Conservation (phyloP, 805 yeast species). For the Hanseniaspora valbyensis region DNA sequence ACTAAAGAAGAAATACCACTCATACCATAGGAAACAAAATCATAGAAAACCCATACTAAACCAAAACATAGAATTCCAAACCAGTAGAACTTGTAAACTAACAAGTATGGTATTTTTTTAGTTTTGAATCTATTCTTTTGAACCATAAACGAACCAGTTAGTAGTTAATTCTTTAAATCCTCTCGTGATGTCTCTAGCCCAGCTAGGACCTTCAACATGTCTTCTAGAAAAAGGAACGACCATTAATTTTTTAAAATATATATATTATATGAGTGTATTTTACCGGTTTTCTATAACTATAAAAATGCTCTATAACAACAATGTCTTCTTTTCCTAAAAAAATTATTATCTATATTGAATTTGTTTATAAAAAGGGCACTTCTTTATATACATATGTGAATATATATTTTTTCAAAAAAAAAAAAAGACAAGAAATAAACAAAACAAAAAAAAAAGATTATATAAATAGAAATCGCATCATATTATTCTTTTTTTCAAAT, state of each 20-base stretch:
- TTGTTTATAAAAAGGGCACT: too few relatives aligned
- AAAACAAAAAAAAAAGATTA: too few relatives aligned
- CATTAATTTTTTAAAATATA: too few relatives aligned
- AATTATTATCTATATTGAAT: too few relatives aligned
- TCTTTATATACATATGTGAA: too few relatives aligned
- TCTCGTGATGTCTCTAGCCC: slow-evolving; percentile 42
- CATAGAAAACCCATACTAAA: slow-evolving; percentile 82
- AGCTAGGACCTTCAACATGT: slow-evolving; percentile 19
- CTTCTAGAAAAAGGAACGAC: slow-evolving; percentile 13
- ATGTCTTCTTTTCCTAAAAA: too few relatives aligned
- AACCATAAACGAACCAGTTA: slow-evolving; percentile 8
- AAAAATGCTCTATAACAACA: too few relatives aligned
- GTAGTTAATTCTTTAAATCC: slow-evolving; percentile 28
- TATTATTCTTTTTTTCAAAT: too few relatives aligned
- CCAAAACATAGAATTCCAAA: slow-evolving; percentile 62
- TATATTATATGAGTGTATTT: neutral
- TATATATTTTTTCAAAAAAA: too few relatives aligned
- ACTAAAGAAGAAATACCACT: slow-evolving; percentile 74
- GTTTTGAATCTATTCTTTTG: slow-evolving; percentile 45
- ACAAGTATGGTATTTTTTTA: slow-evolving; percentile 51
- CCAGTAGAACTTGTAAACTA: slow-evolving; percentile 72
- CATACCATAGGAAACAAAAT: slow-evolving; percentile 78
- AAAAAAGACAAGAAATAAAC: too few relatives aligned
- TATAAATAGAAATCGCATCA: too few relatives aligned
- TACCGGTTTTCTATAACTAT: neutral